Conservation (phyloP, 345 rosid genomes). For the Eucalyptus victrix region DNA sequence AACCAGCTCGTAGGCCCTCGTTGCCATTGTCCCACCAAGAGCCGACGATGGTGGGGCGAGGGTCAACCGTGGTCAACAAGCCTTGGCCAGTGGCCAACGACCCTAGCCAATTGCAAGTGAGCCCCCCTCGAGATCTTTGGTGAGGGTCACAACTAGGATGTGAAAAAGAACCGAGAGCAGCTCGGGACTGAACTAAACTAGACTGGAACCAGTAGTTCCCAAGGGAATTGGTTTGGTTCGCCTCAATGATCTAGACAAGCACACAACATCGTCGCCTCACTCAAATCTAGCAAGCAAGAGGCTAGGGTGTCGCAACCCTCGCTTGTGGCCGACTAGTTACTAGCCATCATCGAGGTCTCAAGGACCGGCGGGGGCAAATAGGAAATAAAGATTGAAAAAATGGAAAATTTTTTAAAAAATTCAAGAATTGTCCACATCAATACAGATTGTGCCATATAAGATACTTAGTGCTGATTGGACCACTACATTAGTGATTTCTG, state of each 20-base stretch:
- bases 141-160: rapidly evolving
- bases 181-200: rapidly evolving
- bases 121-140: rapidly evolving
- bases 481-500: rapidly evolving
- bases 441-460: rapidly evolving
- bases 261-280: no score
- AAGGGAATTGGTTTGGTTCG: rapidly evolving
- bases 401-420: no score
- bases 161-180: rapidly evolving
- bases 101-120: rapidly evolving
- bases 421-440: no score
- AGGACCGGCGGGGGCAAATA: rapidly evolving
- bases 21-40: rapidly evolving
- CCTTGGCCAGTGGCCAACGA: rapidly evolving
- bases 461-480: rapidly evolving
- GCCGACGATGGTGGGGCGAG: rapidly evolving
- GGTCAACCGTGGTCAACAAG: no score
- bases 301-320: no score
- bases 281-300: no score
- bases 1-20: rapidly evolving
- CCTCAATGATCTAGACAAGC: no score
- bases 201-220: rapidly evolving
- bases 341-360: rapidly evolving
- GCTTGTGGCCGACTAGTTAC: rapidly evolving
- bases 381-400: no score